Evolutionary conservation across 306 rosid species (phyloP).

Genomic region (Quercus robur): DNA sequence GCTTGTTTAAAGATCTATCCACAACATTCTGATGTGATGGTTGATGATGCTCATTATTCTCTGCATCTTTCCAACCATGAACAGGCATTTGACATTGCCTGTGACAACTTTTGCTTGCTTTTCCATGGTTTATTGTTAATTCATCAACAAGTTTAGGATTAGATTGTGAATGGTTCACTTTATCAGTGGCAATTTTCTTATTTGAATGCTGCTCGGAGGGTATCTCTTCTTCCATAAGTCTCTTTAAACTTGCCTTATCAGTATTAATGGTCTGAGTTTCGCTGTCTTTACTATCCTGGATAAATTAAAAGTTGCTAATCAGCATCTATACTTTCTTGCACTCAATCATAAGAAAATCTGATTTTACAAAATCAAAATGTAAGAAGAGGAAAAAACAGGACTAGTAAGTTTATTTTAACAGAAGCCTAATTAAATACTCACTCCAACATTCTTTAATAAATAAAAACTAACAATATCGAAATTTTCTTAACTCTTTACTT

Average conservation of each 20-base stretch:
- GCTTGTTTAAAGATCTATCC: constrained; percentile 22
- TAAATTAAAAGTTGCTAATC: constrained; percentile 10
- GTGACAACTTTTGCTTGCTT: constrained; percentile 10
- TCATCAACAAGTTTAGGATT: constrained; percentile 5
- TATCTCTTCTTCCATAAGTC: constrained; percentile 14
- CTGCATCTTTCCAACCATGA: not conserved
- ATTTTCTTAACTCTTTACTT: not conserved
- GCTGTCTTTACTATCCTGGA: constrained; percentile 13
- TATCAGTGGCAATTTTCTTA: not conserved
- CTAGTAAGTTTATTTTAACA: not conserved
- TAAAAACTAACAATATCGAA: not conserved
- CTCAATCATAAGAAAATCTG: not conserved
- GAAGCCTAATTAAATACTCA: not conserved
- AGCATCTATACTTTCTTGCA: not conserved
- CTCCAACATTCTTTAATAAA: not conserved
- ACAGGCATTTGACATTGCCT: constrained; percentile 2
- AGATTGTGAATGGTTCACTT: not conserved
- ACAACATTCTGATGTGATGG: constrained; percentile 17
- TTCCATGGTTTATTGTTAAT: constrained; percentile 21
- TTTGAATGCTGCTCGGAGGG: not conserved
- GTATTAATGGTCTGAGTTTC: not conserved
- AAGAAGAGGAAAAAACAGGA: not conserved
- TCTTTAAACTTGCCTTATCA: constrained; percentile 7
- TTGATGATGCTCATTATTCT: constrained; percentile 5
- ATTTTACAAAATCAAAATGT: not conserved